phyloP scores from a whole-genome alignment of 1,139 yeast genomes.

The Suhomyces coccinellae region DNA sequence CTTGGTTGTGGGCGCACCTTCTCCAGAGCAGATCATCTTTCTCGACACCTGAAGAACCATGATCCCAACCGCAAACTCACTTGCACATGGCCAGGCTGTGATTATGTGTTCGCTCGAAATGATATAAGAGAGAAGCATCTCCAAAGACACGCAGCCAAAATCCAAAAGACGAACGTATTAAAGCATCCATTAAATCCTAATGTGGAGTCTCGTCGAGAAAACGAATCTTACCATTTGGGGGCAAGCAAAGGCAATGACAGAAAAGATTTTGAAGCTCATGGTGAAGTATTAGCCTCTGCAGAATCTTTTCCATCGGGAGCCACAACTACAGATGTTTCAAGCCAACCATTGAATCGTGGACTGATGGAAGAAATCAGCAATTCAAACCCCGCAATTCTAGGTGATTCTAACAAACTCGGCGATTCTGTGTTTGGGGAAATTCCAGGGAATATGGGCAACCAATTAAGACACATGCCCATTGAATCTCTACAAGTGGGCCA shows the following conservation, averaged over 20 bases:
- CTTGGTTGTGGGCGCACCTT: constrained; percentile 36
- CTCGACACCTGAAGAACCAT: constrained; percentile 43
- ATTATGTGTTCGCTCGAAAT: constrained; percentile 36
- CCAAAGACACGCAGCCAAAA: constrained; percentile 28
- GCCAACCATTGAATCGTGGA: no score
- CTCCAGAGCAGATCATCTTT: constrained; percentile 42
- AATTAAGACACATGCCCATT: not conserved
- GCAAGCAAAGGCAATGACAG: no score
- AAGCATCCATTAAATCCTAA: not conserved
- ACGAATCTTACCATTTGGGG: no score
- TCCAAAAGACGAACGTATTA: not conserved
- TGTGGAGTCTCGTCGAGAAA: no score
- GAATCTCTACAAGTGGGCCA: not conserved
- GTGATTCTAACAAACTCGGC: no score
- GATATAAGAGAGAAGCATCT: constrained; percentile 41
- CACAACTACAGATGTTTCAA: no score
- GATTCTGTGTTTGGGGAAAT: no score
- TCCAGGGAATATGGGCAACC: not conserved
- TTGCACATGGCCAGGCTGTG: constrained; percentile 36
- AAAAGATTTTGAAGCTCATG: no score
- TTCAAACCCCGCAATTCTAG: no score
- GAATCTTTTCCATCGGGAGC: no score
- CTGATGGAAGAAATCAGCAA: no score
- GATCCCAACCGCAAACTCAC: constrained; percentile 28
- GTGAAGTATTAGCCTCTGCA: no score